These are phyloP conservation scores for Collybiopsis confluens DNA, from an alignment of 768 basidiomycete species.

Conservation along the genomic window DNA sequence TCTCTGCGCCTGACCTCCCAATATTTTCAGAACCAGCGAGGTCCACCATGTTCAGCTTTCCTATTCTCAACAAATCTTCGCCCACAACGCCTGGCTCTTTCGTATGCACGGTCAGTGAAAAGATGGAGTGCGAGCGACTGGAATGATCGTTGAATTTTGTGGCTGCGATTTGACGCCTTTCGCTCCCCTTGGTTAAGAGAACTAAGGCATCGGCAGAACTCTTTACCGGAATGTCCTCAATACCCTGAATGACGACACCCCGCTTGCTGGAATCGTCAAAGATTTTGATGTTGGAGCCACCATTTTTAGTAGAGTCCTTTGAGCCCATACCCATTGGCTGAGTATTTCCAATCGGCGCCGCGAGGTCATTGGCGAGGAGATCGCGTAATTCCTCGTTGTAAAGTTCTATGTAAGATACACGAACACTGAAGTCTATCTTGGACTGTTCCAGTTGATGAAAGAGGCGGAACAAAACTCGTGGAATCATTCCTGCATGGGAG, in stretches of 20 bases:
- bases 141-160: conserved; percentile 99
- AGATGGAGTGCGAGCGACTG: conserved; percentile 95
- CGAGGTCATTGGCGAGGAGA: conserved; percentile 76
- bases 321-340: conserved; percentile 75
- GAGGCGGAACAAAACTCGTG: conserved; percentile 85
- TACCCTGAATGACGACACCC: conserved; percentile 90
- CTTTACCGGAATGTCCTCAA: conserved; percentile 86
- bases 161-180: conserved; percentile 87
- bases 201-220: conserved; percentile 79
- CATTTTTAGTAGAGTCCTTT: conserved; percentile 39
- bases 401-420: conserved; percentile 89
- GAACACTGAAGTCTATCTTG: conserved; percentile 83
- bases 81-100: conserved; percentile 77
- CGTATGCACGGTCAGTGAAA: conserved; percentile 91
- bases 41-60: conserved; percentile 96
- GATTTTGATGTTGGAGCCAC: conserved; percentile 69
- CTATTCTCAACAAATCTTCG: conserved; percentile 87
- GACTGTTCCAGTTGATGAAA: conserved; percentile 83
- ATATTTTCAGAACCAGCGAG: conserved; percentile 98
- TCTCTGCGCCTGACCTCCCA: conserved; percentile 91
- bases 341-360: conserved; percentile 56
- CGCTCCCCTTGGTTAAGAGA: conserved; percentile 84
- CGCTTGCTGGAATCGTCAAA: conserved; percentile 89
- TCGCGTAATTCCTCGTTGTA: conserved; percentile 99
- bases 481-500: conserved; percentile 90